Base-by-base conservation (phyloP, 805 yeast genomes). In the Kodamaea jinghongensis region DNA sequence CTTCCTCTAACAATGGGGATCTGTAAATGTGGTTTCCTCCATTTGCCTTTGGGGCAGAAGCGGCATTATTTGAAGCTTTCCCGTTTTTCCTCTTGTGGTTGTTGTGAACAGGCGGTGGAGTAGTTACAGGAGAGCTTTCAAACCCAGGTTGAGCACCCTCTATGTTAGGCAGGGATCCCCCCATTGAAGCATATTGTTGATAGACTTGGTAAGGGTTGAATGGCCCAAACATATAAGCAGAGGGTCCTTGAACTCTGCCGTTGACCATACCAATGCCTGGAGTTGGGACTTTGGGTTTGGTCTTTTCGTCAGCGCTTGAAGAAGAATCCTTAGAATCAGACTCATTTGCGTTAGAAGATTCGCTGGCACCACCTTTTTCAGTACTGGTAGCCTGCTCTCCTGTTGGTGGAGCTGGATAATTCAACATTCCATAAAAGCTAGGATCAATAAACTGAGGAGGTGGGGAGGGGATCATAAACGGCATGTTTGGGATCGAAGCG, bases 1-100 rank as follows among this genome's bases (percentile, higher is more conserved):
- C 86, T 54, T 87, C 95, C 56, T 90, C 97, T 43, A 91, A 65
- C 29, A 88, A 63, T 8, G 95, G 90, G 2, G 89, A 82, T 50
- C 95, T 70, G 47, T 81, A 78, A 43, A 82, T 81, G 49, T 75
- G 83, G 30, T 63, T 65, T 6, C 47, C 51, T 14, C 48, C 48
- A 45, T 56, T 61, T 22, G 61, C 49, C 27, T 49, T 45, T 8
- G 39, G 25, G 17, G 36, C 39, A 28, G 20, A 36, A 15, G 12
- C 39, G 31, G 14, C 42, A 20, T 16, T 44, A 42, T 31, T 46
- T 44, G 33, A 26, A 33, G 36, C n/a, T 14, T 46, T 36, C 31
- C 36, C 44, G 40, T 36, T 45, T 51, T 61, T 42, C 51, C 61
- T 47, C 45, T 56, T 48, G 44, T 52, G 17, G 31, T 34, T 25